phyloP scores from a whole-genome alignment of 306 rosid genomes.

The Prosopis cineraria region DNA sequence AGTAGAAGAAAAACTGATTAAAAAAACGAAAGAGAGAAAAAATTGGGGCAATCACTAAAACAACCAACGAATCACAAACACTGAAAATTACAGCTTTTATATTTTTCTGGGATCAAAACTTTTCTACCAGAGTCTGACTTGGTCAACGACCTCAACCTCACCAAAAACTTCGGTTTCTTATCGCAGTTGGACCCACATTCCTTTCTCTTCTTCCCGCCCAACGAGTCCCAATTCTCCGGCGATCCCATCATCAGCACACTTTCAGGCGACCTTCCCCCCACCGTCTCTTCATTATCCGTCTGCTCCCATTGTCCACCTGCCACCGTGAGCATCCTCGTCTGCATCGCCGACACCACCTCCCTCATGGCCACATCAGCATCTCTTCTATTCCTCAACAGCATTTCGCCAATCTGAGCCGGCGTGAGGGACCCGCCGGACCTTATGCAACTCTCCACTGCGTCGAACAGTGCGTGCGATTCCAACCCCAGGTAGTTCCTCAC shows the following conservation, averaged over 20 bases:
- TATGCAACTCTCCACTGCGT: slow-evolving; percentile 63
- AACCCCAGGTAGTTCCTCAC: slow-evolving; percentile 64
- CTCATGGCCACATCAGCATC: slow-evolving; percentile 67
- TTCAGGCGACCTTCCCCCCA: slow-evolving; percentile 65
- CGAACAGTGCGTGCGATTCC: slow-evolving; percentile 60
- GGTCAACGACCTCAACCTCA: slow-evolving; percentile 80
- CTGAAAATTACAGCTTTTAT: not conserved
- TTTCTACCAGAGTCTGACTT: slow-evolving; percentile 68
- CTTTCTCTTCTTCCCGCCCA: slow-evolving; percentile 58
- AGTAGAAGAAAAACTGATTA: not conserved
- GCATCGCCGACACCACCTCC: slow-evolving; percentile 71
- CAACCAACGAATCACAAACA: too few species aligned
- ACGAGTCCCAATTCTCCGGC: slow-evolving; percentile 75
- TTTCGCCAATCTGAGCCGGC: slow-evolving; percentile 86
- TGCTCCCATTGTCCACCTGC: slow-evolving; percentile 37
- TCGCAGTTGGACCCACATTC: slow-evolving; percentile 44
- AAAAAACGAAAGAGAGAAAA: not conserved
- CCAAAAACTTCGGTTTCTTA: slow-evolving; percentile 70
- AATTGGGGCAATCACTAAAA: not conserved
- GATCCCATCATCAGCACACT: slow-evolving; percentile 74
- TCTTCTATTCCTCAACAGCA: slow-evolving; percentile 61
- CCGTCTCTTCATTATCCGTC: slow-evolving; percentile 45
- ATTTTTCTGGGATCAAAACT: not conserved
- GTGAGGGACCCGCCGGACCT: slow-evolving; percentile 74
- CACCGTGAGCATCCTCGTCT: slow-evolving; percentile 44